Evolutionary conservation across 371 early-diverging fungal genomes (phyloP).

Genomic region (Lichtheimia corymbifera): DNA sequence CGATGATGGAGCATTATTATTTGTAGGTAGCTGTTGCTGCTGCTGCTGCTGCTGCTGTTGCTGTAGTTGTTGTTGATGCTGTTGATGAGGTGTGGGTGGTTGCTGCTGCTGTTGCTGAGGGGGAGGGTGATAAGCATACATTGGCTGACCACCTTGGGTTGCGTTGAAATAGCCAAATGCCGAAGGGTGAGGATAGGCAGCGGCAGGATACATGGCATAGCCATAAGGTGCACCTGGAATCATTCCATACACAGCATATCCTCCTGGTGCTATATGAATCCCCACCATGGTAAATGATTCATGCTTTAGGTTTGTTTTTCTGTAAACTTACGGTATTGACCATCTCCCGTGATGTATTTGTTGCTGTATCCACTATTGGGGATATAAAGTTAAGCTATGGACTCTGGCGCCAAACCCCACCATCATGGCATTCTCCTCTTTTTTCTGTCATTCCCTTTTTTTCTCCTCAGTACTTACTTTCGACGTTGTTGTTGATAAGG

Average conservation of each 20-base stretch:
- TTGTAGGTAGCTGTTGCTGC: neutral
- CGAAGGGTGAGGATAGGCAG: neutral
- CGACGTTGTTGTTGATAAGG: constrained; percentile 9
- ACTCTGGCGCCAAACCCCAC: neutral
- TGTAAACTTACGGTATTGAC: neutral
- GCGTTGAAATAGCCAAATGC: constrained; percentile 2
- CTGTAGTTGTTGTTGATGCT: neutral
- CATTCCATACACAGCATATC: constrained; percentile 11
- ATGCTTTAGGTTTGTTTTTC: neutral
- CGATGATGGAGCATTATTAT: constrained; percentile 11
- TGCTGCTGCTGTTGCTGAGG: constrained; percentile 9
- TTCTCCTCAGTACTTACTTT: neutral
- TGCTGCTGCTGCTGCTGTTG: neutral
- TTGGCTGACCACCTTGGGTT: no score
- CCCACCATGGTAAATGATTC: neutral
- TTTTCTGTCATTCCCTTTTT: neutral
- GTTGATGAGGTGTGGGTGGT: neutral
- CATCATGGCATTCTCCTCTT: neutral
- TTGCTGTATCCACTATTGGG: neutral
- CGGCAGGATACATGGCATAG: constrained; percentile 9
- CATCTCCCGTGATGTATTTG: neutral
- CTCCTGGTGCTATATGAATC: neutral
- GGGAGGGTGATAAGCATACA: neutral
- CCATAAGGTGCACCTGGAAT: constrained; percentile 5
- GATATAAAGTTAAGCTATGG: neutral